Evolutionary conservation across 768 basidiomycete species (phyloP).

Genomic region (Mycena kentingensis): DNA sequence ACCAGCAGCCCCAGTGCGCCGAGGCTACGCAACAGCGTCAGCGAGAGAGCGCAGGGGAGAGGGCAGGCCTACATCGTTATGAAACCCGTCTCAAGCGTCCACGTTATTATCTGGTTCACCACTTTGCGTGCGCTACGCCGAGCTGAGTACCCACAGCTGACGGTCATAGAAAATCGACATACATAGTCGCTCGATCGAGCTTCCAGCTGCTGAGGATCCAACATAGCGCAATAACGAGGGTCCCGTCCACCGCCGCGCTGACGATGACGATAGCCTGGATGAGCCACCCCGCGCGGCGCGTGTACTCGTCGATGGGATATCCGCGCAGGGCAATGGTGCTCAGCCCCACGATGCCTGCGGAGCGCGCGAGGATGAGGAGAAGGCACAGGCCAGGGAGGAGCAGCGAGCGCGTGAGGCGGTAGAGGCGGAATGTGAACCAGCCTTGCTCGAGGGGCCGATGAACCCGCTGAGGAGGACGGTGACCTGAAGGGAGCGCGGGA

Average conservation of each 20-base stretch:
- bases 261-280: constrained; percentile 22
- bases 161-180: too few species aligned
- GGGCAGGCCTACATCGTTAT: too few species aligned
- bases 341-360: constrained; percentile 17
- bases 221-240: constrained; percentile 23
- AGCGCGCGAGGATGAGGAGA: constrained; percentile 19
- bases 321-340: constrained; percentile 17
- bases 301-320: constrained; percentile 18
- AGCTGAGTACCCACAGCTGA: too few species aligned
- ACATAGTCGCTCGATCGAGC: too few species aligned
- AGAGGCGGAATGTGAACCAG: constrained; percentile 27
- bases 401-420: constrained; percentile 18
- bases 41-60: too few species aligned
- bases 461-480: constrained; percentile 29
- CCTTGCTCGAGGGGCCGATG: constrained; percentile 24
- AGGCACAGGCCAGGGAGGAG: constrained; percentile 21
- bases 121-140: too few species aligned
- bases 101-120: too few species aligned
- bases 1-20: too few species aligned
- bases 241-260: constrained; percentile 22
- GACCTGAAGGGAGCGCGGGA: constrained; percentile 20
- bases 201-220: constrained; percentile 19
- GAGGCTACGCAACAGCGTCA: too few species aligned
- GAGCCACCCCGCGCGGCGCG: constrained; percentile 21
- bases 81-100: too few species aligned